Evolutionary conservation across 2,329 filamentous ascomycete genomes (phyloP), one percentile per base, ranked within the genome.

Genomic region (Sphaerulina populicola): DNA sequence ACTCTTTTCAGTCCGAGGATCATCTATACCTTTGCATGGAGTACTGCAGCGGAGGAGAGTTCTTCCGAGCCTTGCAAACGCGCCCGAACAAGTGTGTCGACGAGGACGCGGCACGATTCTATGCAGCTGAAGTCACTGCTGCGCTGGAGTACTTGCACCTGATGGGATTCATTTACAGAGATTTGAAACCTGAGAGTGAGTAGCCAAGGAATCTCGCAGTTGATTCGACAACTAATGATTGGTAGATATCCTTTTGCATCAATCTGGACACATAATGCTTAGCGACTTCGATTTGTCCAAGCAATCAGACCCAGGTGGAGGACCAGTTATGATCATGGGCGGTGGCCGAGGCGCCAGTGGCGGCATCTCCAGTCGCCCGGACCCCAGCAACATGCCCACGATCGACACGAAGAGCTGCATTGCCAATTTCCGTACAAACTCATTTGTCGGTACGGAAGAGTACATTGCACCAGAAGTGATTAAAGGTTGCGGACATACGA

Each of bases 1-100:
- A 98, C 72, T 97, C 91, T 0, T 98, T 98, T 77, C 93, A 98
- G 70, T 98, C 93, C 1, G 93, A 98, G 68, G 93, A 98, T 60
- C 90, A 97, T 71, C 78, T 98, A 38, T 98, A 98, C 67, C 78
- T 98, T n/a, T 98, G 93, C 69, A 98, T 98, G 93, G 93, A 98
- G 71, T 98, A 98, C 68, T 98, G 93, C 76, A 97, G 90, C 63
- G 93, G 93, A 59, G 93, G 93, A 55, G 93, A 98, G 71, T 98
- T 98, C 74, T 98, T 98, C 77, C 79, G 93, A 68, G 93, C 93
- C 23, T 76, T 98, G 41, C 93, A 98, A 74, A 97, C 93, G 5
- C 82, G 93, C 29, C 93, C 93, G 8, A 94, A 94, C 62, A 98
- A 97, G 73, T 97, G 88, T 66, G 94, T 98, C 44, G 85, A 90